Percentiles rank a stretch among this genome's conserved stretches.
Evolutionary conservation across 2,329 filamentous ascomycete genomes (phyloP).

Genomic region (Didymella sp.): DNA sequence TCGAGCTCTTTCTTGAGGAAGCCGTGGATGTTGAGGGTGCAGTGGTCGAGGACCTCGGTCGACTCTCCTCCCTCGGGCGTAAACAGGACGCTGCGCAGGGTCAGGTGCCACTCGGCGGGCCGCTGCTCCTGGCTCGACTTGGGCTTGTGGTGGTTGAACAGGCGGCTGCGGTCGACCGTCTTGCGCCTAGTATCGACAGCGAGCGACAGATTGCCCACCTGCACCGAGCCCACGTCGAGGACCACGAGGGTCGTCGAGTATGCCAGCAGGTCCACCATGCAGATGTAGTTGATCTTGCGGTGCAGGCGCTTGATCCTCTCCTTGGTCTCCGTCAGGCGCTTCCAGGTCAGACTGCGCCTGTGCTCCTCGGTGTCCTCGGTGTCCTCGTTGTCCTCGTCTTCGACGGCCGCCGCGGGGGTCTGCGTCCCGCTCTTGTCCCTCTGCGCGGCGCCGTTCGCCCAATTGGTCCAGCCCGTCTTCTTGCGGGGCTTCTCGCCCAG

Average conservation of each 20-base stretch:
- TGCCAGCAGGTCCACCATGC: constrained; percentile 86
- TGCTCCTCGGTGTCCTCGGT: constrained; percentile 62
- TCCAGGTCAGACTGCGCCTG: constrained; percentile 66
- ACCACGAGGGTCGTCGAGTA: constrained; percentile 79
- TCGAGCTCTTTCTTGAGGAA: constrained; percentile 84
- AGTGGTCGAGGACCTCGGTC: constrained; percentile 85
- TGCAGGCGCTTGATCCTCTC: constrained; percentile 87
- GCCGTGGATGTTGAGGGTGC: constrained; percentile 88
- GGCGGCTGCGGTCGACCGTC: constrained; percentile 86
- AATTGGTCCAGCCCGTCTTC: constrained; percentile 41
- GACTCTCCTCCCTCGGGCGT: constrained; percentile 84
- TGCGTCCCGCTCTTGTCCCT: constrained; percentile 28
- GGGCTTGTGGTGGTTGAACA: constrained; percentile 73
- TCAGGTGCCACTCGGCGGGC: constrained; percentile 94
- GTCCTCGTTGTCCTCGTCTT: constrained; percentile 42
- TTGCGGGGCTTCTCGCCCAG: constrained; percentile 55
- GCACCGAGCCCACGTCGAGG: constrained; percentile 80
- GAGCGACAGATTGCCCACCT: constrained; percentile 82
- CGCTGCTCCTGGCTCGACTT: constrained; percentile 63
- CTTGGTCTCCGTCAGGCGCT: constrained; percentile 77
- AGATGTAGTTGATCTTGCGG: constrained; percentile 84
- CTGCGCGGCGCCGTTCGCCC: constrained; percentile 40
- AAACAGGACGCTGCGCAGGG: constrained; percentile 84
- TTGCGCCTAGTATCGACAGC: constrained; percentile 91
- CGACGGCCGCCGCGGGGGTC: constrained; percentile 27